Conservation (phyloP, 768 basidiomycete species). For the Boletus edulis region DNA sequence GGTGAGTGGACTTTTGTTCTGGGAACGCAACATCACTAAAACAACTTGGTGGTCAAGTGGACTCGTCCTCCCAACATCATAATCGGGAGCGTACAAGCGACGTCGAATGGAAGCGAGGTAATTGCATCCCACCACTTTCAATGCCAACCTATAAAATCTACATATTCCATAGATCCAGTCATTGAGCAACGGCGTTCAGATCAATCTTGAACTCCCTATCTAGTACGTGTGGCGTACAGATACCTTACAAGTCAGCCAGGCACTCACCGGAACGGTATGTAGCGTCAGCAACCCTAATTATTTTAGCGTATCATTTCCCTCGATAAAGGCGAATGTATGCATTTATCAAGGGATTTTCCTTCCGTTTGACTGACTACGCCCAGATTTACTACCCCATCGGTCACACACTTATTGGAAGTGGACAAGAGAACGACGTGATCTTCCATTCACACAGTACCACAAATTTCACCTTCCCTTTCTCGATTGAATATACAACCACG, state of each 20-base stretch:
- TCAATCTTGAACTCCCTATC: conserved; percentile 66
- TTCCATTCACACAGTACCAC: conserved; percentile 55
- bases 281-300: conserved; percentile 84
- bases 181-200: conserved; percentile 42
- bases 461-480: conserved; percentile 75
- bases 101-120: conserved; percentile 46
- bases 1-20: conserved; percentile 40
- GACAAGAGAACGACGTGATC: conserved; percentile 42
- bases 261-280: conserved; percentile 5
- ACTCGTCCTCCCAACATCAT: conserved; percentile 67
- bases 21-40: not conserved
- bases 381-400: conserved; percentile 78
- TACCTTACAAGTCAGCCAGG: not conserved
- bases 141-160: conserved; percentile 17
- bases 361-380: conserved; percentile 1
- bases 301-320: conserved; percentile 64
- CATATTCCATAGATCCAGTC: conserved; percentile 35
- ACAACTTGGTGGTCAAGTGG: conserved; percentile 50
- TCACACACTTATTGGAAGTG: conserved; percentile 65
- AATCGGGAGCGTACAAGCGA: conserved; percentile 47
- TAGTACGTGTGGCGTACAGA: conserved; percentile 42
- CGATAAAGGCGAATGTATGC: conserved; percentile 59
- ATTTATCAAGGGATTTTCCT: not conserved
- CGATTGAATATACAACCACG: conserved; percentile 55
- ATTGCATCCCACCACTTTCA: conserved; percentile 12